Percentiles rank a stretch among this genome's conserved stretches.
phyloP scores from a whole-genome alignment of 768 basidiomycete genomes.

The Naganishia vishniacii region DNA sequence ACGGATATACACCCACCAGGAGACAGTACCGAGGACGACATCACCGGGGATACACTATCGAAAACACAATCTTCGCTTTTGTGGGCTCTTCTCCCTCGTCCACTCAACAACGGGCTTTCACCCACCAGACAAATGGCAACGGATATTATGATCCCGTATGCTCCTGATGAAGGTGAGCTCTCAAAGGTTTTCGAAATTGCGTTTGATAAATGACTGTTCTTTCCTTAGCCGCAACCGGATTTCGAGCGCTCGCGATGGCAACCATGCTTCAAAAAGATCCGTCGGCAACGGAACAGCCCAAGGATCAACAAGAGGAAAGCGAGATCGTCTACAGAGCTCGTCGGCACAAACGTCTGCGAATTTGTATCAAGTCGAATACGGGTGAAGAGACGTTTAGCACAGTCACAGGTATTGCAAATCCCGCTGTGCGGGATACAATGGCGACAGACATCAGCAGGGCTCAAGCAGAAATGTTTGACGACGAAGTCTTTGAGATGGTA shows the following conservation, averaged over 20 bases:
- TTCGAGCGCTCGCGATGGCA: conserved; percentile 16
- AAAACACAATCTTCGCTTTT: not conserved
- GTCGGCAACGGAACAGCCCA: not conserved
- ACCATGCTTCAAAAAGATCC: not conserved
- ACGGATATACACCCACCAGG: not conserved
- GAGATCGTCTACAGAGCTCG: not conserved
- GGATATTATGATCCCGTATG: conserved; percentile 29
- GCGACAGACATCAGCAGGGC: conserved; percentile 5
- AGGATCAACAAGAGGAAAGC: not conserved
- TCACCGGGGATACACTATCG: not conserved
- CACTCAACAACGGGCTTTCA: conserved; percentile 5
- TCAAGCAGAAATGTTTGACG: conserved; percentile 27
- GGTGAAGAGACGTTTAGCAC: not conserved
- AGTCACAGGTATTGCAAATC: not conserved
- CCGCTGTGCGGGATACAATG: not conserved
- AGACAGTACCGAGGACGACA: not conserved
- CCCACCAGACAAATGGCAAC: conserved; percentile 21
- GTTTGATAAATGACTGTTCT: not conserved
- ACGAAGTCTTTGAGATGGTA: conserved; percentile 27
- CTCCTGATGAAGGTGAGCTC: conserved; percentile 27
- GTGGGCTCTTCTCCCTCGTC: conserved; percentile 19
- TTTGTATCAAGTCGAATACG: conserved; percentile 4
- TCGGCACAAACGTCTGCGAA: conserved; percentile 13
- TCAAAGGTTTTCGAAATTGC: not conserved
- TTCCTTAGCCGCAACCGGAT: conserved; percentile 5